These are phyloP conservation scores for Trichoderma guizhouense DNA, from an alignment of 2,329 filamentous ascomycete genomes.

Conservation along the genomic window DNA sequence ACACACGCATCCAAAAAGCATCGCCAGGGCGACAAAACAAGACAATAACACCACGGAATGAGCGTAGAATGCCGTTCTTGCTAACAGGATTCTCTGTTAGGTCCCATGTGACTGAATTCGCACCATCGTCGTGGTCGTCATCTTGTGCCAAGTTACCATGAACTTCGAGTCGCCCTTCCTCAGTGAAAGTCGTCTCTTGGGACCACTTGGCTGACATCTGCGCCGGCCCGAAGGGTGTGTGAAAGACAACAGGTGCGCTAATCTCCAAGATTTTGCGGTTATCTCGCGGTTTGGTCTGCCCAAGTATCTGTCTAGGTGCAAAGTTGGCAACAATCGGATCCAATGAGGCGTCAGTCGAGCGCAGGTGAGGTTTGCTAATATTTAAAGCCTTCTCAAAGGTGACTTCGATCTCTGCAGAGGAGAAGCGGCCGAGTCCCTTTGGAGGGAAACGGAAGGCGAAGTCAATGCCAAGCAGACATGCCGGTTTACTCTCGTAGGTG, in stretches of 20 bases:
- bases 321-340: background rate
- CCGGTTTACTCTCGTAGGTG: background rate
- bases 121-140: background rate
- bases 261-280: background rate
- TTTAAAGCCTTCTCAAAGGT: background rate
- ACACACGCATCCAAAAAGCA: background rate
- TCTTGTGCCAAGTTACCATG: background rate
- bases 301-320: background rate
- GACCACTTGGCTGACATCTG: background rate
- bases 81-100: background rate
- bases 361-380: background rate
- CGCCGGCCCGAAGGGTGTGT: background rate
- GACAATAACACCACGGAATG: background rate
- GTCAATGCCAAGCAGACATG: background rate
- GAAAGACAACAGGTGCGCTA: background rate
- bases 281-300: background rate
- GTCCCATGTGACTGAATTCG: background rate
- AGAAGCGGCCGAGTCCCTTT: background rate
- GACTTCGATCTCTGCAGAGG: background rate
- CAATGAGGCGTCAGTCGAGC: background rate
- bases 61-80: background rate
- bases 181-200: background rate
- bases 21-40: background rate
- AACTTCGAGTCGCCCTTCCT: background rate
- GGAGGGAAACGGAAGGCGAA: background rate